These are phyloP conservation scores for Spathaspora gorwiae DNA, from an alignment of 805 yeast genomes.

Conservation along the genomic window DNA sequence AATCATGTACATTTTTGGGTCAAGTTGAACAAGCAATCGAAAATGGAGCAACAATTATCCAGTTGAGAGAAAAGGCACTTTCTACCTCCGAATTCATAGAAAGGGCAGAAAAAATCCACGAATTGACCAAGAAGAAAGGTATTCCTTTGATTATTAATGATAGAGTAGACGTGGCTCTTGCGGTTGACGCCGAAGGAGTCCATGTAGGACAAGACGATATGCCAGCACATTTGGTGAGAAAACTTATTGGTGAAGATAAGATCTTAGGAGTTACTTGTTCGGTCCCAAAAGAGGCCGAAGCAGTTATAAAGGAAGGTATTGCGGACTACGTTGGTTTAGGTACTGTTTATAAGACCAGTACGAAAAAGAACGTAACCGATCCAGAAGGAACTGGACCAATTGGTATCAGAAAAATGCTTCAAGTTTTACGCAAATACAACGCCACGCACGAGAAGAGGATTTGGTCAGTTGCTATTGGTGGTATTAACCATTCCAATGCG, in stretches of 20 bases:
- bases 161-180: conserved; percentile 83
- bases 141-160: conserved; percentile 85
- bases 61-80: conserved; percentile 72
- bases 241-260: conserved; percentile 65
- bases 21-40: conserved; percentile 63
- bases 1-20: conserved; percentile 39
- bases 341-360: conserved; percentile 66
- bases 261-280: conserved; percentile 78
- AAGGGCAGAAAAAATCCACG: conserved; percentile 57
- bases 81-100: conserved; percentile 65
- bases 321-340: conserved; percentile 87
- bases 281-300: conserved; percentile 48
- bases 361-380: conserved; percentile 56
- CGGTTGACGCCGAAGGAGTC: conserved; percentile 85
- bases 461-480: conserved; percentile 76
- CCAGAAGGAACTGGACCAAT: conserved; percentile 55
- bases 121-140: conserved; percentile 50
- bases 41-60: conserved; percentile 78
- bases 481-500: conserved; percentile 62
- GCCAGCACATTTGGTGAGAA: conserved; percentile 54
- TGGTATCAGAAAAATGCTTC: conserved; percentile 55
- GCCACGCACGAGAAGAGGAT: conserved; percentile 31
- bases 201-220: conserved; percentile 94
- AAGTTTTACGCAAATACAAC: conserved; percentile 32
- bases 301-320: conserved; percentile 44